A percentile compares a stretch with the other conserved stretches of the same genome.
phyloP scores from a whole-genome alignment of 306 rosid species.

The Phaseolus lunatus region DNA sequence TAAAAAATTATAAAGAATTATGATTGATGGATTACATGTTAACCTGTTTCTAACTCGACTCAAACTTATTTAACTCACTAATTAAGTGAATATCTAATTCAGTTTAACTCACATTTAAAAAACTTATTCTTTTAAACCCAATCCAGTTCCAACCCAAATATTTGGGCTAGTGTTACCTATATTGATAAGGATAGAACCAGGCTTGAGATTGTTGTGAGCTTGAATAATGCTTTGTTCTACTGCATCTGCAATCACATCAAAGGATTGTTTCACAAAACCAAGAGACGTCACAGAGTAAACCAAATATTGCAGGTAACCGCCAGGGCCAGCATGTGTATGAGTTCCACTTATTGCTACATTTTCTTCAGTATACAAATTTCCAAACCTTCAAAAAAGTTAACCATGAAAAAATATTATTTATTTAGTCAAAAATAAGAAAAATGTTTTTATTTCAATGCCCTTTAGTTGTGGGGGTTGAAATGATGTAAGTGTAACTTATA shows the following conservation, averaged over 20 bases:
- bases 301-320: slow-evolving; percentile 81
- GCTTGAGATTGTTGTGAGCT: slow-evolving; percentile 75
- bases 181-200: slow-evolving; percentile 69
- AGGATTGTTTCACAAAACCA: slow-evolving; percentile 83
- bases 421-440: too few species aligned
- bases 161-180: slow-evolving; percentile 60
- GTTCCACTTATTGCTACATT: slow-evolving; percentile 88
- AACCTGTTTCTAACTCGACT: too few species aligned
- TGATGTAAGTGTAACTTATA: too few species aligned
- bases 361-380: slow-evolving; percentile 71
- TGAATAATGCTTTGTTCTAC: slow-evolving; percentile 71
- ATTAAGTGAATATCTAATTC: too few species aligned
- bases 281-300: slow-evolving; percentile 73
- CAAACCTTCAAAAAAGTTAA: slow-evolving; percentile 56
- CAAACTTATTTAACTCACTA: too few species aligned
- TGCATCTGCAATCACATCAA: slow-evolving; percentile 73
- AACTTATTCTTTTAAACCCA: too few species aligned
- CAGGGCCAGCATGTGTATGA: slow-evolving; percentile 93
- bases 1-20: too few species aligned
- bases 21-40: too few species aligned
- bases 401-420: background rate
- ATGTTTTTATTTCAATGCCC: too few species aligned
- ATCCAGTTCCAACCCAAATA: too few species aligned
- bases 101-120: too few species aligned
- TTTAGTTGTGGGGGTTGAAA: too few species aligned